Conservation (phyloP, 305 asterid genomes). For the Plantago rigida region DNA sequence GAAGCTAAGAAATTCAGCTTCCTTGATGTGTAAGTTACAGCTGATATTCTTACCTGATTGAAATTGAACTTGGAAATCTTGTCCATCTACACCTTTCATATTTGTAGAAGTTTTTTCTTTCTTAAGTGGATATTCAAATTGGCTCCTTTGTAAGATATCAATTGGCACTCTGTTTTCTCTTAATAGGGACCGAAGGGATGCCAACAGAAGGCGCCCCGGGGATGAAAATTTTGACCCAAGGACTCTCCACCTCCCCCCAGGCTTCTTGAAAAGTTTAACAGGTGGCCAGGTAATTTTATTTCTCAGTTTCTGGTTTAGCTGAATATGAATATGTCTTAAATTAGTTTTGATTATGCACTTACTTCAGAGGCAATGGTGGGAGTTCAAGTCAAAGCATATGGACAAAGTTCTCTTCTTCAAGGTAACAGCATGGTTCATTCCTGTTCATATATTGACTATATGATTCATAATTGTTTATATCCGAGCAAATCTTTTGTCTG, state of each 20-base stretch:
- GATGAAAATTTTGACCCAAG: conserved; percentile 69
- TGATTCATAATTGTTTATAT: conserved; percentile 19
- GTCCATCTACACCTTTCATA: conserved; percentile 5
- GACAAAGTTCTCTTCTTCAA: conserved; percentile 96
- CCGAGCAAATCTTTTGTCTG: conserved; percentile 24
- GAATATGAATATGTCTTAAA: conserved; percentile 11
- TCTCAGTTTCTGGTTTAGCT: conserved; percentile 23
- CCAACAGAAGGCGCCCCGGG: conserved; percentile 55
- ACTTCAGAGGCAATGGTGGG: conserved; percentile 98
- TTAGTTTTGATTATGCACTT: conserved; percentile 27
- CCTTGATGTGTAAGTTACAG: conserved; percentile 59
- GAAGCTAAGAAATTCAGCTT: conserved; percentile 60
- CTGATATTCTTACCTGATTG: not conserved
- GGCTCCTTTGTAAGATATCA: conserved; percentile 4
- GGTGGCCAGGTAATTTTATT: conserved; percentile 76
- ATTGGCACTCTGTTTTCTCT: conserved; percentile 19
- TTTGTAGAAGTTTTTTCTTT: not conserved
- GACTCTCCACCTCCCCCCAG: conserved; percentile 71
- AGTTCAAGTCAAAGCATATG: conserved; percentile 93
- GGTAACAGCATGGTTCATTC: conserved; percentile 35
- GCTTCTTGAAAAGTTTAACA: conserved; percentile 57
- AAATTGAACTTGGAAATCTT: conserved; percentile 5
- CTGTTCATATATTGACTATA: conserved; percentile 7
- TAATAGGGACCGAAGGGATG: conserved; percentile 73
- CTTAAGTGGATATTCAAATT: not conserved